Evolutionary conservation across 352 stramenopile genomes (phyloP), one percentile per base, ranked within the genome.

Genomic region (Halophytophthora polymorphica): DNA sequence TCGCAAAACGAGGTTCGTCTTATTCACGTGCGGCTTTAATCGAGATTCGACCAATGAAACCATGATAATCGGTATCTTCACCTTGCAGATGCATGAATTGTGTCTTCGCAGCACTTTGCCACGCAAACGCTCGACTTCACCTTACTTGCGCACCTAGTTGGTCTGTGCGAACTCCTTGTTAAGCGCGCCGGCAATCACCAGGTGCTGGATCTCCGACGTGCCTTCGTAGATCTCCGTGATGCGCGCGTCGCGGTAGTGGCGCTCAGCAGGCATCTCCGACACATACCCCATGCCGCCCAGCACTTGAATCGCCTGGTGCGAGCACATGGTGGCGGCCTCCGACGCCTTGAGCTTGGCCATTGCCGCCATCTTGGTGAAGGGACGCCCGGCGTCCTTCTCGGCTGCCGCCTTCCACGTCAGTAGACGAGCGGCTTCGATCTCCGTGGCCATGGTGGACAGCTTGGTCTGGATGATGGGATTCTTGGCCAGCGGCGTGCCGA

Each of bases 181-280:
- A n/a, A 99, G 83, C 35, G 94, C 85, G 13, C 82, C 80, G 6
- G 87, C 94, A 67, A 99, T 98, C 10, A 98, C 94, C 37, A 98
- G 69, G 66, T 98, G 93, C 77, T 98, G 95, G 56, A 99, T 97
- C 71, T 99, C 96, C 44, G 85, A 97, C 10, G 96, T 99, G 58
- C 95, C 95, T 68, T 99, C 96, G 61, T 99, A 98, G 64, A 99
- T 98, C 67, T 96, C 86, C 14, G 96, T 98, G 72, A 99, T 99
- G 37, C 96, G 78, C 37, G 96, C 96, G 69, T 99, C 95, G 42
- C 96, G 83, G 77, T 99, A 99, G 74, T 98, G 87, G 53, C 96
- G 85, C 57, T 99, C 96, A 0, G 95, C 96, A 13, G 96, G 96
- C 95, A 99, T 98, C 45, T 99, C 96, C 15, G 77, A 94, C 21